phyloP scores from a whole-genome alignment of 306 rosid genomes.

The Corylus americana region DNA sequence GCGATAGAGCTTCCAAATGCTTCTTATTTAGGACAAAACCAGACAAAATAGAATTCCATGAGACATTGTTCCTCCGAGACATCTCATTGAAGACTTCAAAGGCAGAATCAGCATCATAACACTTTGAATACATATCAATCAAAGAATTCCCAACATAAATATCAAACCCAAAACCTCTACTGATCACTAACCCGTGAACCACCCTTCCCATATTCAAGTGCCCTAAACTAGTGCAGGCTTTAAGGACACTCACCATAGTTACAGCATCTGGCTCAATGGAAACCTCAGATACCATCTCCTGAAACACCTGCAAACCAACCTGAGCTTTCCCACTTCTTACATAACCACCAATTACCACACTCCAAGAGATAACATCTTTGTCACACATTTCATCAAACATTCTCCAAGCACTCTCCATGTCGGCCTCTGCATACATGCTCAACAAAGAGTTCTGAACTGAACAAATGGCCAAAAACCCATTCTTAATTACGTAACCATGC shows the following conservation, averaged over 20 bases:
- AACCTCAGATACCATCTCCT: conserved; percentile 34
- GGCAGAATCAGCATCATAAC: conserved; percentile 36
- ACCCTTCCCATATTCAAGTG: conserved; percentile 27
- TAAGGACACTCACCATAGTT: conserved; percentile 41
- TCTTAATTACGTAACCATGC: conserved; percentile 33
- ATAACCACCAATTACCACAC: conserved; percentile 46
- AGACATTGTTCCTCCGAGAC: conserved; percentile 38
- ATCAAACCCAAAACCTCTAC: conserved; percentile 44
- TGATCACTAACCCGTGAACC: conserved; percentile 45
- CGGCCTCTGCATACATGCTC: conserved; percentile 31
- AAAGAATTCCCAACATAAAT: conserved; percentile 48
- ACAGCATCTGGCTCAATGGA: conserved; percentile 43
- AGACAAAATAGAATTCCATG: conserved; percentile 46
- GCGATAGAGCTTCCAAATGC: conserved; percentile 34
- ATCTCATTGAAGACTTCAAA: conserved; percentile 32
- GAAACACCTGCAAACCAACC: conserved; percentile 35
- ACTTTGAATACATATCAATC: conserved; percentile 52
- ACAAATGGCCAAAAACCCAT: conserved; percentile 26
- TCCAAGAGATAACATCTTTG: conserved; percentile 51
- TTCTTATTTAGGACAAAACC: conserved; percentile 40
- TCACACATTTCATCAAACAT: conserved; percentile 49
- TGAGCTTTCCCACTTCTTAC: conserved; percentile 33
- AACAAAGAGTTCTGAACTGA: conserved; percentile 42
- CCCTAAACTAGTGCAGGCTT: conserved; percentile 41
- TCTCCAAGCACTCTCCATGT: conserved; percentile 31